A percentile compares a stretch with the other conserved stretches of the same genome.
phyloP scores from a whole-genome alignment of 2,329 filamentous ascomycete genomes.

The Stachybotrys chartarum region DNA sequence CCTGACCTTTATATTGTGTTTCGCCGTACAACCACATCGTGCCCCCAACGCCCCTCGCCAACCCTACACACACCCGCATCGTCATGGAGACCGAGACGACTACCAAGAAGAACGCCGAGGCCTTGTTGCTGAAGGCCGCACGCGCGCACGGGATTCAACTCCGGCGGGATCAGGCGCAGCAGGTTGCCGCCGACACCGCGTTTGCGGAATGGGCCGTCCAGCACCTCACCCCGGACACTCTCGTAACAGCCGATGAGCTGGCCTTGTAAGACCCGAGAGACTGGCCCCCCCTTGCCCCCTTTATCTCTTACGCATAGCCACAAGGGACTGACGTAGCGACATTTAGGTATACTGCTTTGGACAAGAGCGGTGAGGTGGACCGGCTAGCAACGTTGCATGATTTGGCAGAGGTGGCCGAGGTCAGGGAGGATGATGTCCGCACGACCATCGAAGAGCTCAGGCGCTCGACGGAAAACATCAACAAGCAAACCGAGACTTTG shows the following conservation, averaged over 20 bases:
- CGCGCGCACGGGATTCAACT: constrained; percentile 22
- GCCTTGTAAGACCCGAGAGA: constrained; percentile 33
- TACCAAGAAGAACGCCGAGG: constrained; percentile 20
- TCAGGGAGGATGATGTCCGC: constrained; percentile 53
- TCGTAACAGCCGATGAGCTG: constrained; percentile 48
- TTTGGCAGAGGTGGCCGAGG: constrained; percentile 37
- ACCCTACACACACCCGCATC: not conserved
- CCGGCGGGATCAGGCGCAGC: constrained; percentile 28
- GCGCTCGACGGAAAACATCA: constrained; percentile 56
- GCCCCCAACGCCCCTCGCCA: too few relatives aligned
- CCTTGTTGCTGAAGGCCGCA: constrained; percentile 23
- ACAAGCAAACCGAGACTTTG: constrained; percentile 55
- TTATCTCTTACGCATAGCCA: constrained; percentile 1
- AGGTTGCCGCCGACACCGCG: constrained; percentile 26
- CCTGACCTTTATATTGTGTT: not conserved
- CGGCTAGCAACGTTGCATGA: constrained; percentile 36
- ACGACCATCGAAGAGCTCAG: constrained; percentile 57
- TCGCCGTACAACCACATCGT: not conserved
- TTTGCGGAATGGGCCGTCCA: constrained; percentile 41
- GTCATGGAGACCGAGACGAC: constrained; percentile 1
- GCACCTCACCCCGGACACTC: constrained; percentile 42
- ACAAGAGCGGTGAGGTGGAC: constrained; percentile 40
- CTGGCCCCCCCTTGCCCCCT: constrained; percentile 1
- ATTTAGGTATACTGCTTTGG: constrained; percentile 41
- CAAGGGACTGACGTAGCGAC: constrained; percentile 6